Base-by-base conservation (phyloP, 345 rosid genomes). In the Abelmoschus esculentus region DNA sequence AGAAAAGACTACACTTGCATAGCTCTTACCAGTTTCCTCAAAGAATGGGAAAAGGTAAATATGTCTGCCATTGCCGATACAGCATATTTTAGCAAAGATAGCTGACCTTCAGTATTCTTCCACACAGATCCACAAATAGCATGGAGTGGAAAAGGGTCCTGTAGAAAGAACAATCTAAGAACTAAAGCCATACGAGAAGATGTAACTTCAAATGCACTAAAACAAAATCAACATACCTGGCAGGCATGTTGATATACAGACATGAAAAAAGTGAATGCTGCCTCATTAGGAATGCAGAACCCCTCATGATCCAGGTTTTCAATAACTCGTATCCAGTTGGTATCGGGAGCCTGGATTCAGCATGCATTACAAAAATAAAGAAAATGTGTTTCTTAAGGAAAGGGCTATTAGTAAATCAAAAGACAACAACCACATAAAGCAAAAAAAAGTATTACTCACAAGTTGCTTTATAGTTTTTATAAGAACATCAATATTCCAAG, bases 101-200 rank as follows among this genome's bases (percentile, higher is more conserved):
- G 67, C 62, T 95, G 99, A 53, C 97, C 99, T 70, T 86, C 92
- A 46, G 74, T 75, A 77, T 95, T 95, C 80, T 88, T 90, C 99
- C 99, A 95, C 32, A 87, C 75, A 52, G 86, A 84, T 53, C 87
- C 85, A 74, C 96, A 95, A 53, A 91, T 69, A n/a, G 87, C 89
- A 78, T 85, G 88, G 73, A 95, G 87, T 71, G 99, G 99, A 75
- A 95, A 95, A 2, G 86, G 90, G 72, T 95, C 97, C 99, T 95
- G 84, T 75, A 82, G 28, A 70, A 63, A 47, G 11, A 26, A 52
- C 7, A 32, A 52, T 49, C n/a, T 38, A 57, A 11, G 13, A 64
- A 44, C 44, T 42, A 38, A 15, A 57, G 55, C 47, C 29, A 42
- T 19, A 12, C 38, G 14, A 8, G 4, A 61, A 2, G 26, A 70